Conservation (phyloP, 2,329 filamentous ascomycete genomes). For the Aspergillus viridinutans region DNA sequence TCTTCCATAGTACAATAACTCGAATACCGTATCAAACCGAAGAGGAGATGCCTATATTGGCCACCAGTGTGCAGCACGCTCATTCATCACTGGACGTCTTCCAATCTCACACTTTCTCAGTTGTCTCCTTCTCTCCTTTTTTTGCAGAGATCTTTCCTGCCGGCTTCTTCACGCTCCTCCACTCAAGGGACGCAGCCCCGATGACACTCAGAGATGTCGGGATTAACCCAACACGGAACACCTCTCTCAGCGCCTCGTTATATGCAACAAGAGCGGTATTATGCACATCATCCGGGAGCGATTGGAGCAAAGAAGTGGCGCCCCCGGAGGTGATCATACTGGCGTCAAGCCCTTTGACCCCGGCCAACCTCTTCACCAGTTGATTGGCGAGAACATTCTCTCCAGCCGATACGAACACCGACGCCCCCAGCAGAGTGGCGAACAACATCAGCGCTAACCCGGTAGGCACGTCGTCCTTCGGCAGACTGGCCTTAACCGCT, state of each 20-base stretch:
- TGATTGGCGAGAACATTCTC: constrained; percentile 9
- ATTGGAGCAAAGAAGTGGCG: background rate
- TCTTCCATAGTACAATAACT: too few species aligned
- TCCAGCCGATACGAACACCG: constrained; percentile 29
- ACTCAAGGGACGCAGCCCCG: constrained; percentile 13
- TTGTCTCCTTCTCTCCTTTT: background rate
- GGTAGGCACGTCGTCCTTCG: constrained; percentile 28
- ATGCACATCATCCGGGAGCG: background rate
- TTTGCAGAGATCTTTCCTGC: background rate
- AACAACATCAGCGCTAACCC: constrained; percentile 35
- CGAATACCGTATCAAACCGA: too few species aligned
- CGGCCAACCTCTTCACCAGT: background rate
- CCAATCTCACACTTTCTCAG: too few species aligned
- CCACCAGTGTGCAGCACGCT: too few species aligned
- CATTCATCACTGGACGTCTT: too few species aligned
- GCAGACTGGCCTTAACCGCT: constrained; percentile 32
- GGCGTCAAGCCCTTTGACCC: constrained; percentile 5
- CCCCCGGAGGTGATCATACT: background rate
- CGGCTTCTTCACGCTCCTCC: constrained; percentile 11
- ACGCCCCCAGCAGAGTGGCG: constrained; percentile 32
- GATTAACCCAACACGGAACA: constrained; percentile 11
- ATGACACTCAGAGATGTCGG: constrained; percentile 12
- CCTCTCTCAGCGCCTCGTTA: background rate
- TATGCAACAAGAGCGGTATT: constrained; percentile 1
- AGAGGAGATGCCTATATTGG: too few species aligned